Evolutionary conservation across 768 basidiomycete species (phyloP).

Genomic region (Cystobasidium tubakii): DNA sequence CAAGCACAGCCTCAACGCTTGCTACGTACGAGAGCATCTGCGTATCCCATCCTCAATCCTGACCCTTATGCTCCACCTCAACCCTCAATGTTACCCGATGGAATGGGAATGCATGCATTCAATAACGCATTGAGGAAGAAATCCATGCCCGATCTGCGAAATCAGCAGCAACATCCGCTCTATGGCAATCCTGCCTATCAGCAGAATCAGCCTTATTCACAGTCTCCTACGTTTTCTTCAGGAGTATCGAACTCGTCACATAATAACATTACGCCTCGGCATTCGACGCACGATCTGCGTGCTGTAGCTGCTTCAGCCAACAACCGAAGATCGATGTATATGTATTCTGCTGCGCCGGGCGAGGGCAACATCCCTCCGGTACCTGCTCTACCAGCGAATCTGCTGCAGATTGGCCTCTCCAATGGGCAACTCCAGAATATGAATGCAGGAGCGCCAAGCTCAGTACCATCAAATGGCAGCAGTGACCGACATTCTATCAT

Average conservation of each 20-base stretch:
- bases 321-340: constrained; percentile 2
- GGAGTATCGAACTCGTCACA: neutral
- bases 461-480: neutral
- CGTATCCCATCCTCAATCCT: neutral
- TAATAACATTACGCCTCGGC: constrained; percentile 10
- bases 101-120: constrained; percentile 43
- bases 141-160: constrained; percentile 89
- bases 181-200: neutral
- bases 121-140: constrained; percentile 78
- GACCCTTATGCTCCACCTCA: constrained; percentile 22
- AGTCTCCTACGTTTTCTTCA: neutral
- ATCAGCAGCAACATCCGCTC: constrained; percentile 25
- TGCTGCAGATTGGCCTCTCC: neutral
- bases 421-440: neutral
- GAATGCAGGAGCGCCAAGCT: neutral
- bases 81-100: constrained; percentile 7
- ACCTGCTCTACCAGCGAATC: constrained; percentile 13
- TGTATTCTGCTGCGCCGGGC: neutral
- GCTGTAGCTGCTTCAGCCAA: constrained; percentile 15
- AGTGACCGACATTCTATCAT: constrained; percentile 2
- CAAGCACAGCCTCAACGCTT: neutral
- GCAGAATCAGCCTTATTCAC: neutral
- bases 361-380: constrained; percentile 10
- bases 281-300: constrained; percentile 20
- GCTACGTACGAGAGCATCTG: neutral